phyloP scores from a whole-genome alignment of 495 filamentous ascomycete genomes.

The Rhypophila decipiens region DNA sequence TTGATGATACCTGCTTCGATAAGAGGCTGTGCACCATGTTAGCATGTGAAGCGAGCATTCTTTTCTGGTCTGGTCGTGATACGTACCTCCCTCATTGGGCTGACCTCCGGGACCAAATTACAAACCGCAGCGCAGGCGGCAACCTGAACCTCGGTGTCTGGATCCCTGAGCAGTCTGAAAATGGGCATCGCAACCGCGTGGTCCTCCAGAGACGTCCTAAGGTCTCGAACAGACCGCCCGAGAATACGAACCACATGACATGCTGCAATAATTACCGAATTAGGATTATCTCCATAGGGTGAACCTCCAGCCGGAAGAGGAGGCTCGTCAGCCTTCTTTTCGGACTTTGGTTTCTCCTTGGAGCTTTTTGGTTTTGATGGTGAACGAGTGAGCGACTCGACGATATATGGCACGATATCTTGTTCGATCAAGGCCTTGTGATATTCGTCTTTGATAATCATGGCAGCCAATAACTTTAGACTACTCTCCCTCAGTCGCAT shows the following conservation, averaged over 20 bases:
- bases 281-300: slow-evolving; percentile 40
- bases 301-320: slow-evolving; percentile 2
- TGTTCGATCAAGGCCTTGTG: slow-evolving; percentile 77
- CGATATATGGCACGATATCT: slow-evolving; percentile 71
- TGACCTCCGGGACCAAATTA: slow-evolving; percentile 80
- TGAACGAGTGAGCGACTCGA: slow-evolving; percentile 68
- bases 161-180: slow-evolving; percentile 68
- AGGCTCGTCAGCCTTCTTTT: slow-evolving; percentile 8
- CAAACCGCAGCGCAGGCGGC: slow-evolving; percentile 75
- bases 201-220: slow-evolving; percentile 84
- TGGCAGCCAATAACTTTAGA: slow-evolving; percentile 69
- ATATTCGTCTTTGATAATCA: slow-evolving; percentile 78
- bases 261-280: slow-evolving; percentile 72
- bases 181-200: slow-evolving; percentile 72
- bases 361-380: slow-evolving; percentile 29
- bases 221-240: slow-evolving; percentile 72
- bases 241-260: slow-evolving; percentile 72
- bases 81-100: slow-evolving; percentile 79
- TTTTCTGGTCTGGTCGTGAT: neutral
- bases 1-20: slow-evolving; percentile 69
- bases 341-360: slow-evolving; percentile 18
- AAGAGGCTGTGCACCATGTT: slow-evolving; percentile 49
- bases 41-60: slow-evolving; percentile 14
- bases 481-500: slow-evolving; percentile 71
- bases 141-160: slow-evolving; percentile 74